These are phyloP conservation scores for Scorias spongiosa DNA, from an alignment of 2,329 filamentous ascomycete genomes.

Conservation along the genomic window DNA sequence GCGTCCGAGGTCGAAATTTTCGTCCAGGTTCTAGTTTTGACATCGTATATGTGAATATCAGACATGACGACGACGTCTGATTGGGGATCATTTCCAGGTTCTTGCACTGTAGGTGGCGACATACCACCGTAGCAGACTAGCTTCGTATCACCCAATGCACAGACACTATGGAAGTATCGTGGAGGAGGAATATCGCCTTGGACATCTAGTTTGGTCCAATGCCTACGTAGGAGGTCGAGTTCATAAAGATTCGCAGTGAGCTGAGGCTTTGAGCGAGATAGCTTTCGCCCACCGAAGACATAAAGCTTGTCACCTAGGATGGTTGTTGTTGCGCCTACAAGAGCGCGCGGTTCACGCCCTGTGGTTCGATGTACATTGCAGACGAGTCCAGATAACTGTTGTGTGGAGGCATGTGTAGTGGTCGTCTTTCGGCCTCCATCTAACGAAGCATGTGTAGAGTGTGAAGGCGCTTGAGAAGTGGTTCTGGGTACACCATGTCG, in stretches of 20 bases:
- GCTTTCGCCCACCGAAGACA: slow-evolving; percentile 80
- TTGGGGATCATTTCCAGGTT: slow-evolving; percentile 53
- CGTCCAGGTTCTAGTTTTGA: slow-evolving; percentile 68
- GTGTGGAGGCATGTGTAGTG: slow-evolving; percentile 35
- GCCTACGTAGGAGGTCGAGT: slow-evolving; percentile 73
- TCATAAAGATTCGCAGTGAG: slow-evolving; percentile 88
- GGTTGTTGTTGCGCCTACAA: slow-evolving; percentile 91
- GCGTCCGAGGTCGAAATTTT: slow-evolving; percentile 58
- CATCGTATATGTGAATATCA: slow-evolving; percentile 91
- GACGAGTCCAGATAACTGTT: slow-evolving; percentile 46
- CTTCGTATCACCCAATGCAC: slow-evolving; percentile 83
- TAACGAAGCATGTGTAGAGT: neutral
- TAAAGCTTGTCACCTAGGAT: slow-evolving; percentile 92
- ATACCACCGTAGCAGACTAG: slow-evolving; percentile 97
- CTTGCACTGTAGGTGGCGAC: slow-evolving; percentile 50
- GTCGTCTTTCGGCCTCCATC: slow-evolving; percentile 2
- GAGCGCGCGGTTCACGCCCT: slow-evolving; percentile 73
- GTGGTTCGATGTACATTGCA: slow-evolving; percentile 69
- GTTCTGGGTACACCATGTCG: slow-evolving; percentile 7
- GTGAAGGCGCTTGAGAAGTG: neutral
- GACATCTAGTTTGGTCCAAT: slow-evolving; percentile 84
- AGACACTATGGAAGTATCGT: slow-evolving; percentile 94
- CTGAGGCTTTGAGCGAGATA: slow-evolving; percentile 70
- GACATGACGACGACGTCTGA: slow-evolving; percentile 77
- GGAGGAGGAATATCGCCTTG: slow-evolving; percentile 76